phyloP scores from a whole-genome alignment of 345 rosid genomes.

The Gossypioides kirkii region DNA sequence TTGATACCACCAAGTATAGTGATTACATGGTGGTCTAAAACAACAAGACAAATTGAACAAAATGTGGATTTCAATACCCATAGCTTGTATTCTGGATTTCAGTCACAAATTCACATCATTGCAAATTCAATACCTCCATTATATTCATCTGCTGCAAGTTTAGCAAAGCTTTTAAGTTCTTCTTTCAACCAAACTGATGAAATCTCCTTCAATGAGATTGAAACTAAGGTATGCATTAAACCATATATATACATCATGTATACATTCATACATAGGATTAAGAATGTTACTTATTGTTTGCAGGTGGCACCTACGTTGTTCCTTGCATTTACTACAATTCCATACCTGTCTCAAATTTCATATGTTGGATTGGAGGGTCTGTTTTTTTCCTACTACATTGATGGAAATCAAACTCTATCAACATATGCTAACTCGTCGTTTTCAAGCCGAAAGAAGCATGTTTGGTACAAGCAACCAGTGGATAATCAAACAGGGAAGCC shows the following conservation, averaged over 20 bases:
- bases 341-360: conserved; percentile 35
- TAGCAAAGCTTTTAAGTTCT: conserved; percentile 24
- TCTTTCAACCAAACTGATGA: conserved; percentile 18
- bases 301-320: conserved; percentile 46
- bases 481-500: conserved; percentile 29
- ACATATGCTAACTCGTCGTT: conserved; percentile 28
- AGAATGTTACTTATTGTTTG: neutral
- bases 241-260: too few relatives aligned
- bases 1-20: conserved; percentile 27
- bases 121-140: conserved; percentile 21
- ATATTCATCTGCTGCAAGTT: conserved; percentile 25
- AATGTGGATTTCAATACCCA: conserved; percentile 12
- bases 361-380: conserved; percentile 39
- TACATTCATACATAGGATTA: neutral
- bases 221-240: conserved; percentile 26
- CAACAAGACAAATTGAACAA: conserved; percentile 7
- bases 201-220: conserved; percentile 17
- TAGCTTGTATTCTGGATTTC: conserved; percentile 15
- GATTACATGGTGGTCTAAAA: conserved; percentile 30
- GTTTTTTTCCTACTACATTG: conserved; percentile 29
- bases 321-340: conserved; percentile 32
- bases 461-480: conserved; percentile 39
- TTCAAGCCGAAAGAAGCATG: neutral
- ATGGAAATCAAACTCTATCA: conserved; percentile 26
- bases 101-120: conserved; percentile 22